These are phyloP conservation scores for Neurospora africana DNA, from an alignment of 495 filamentous ascomycete species.

Conservation along the genomic window DNA sequence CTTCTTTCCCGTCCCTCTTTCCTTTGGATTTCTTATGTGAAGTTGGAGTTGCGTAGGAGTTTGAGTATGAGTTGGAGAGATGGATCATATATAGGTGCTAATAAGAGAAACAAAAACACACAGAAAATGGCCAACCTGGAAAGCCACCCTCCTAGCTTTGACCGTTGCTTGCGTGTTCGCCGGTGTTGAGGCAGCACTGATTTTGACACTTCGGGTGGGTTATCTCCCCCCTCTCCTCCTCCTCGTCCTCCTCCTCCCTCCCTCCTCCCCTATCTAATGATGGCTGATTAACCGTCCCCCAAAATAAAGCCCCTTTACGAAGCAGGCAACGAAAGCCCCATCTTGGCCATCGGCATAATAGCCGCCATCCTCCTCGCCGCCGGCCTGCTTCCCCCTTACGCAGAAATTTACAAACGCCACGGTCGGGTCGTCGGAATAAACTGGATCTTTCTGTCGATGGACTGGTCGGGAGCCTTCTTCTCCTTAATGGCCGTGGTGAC, in stretches of 20 bases:
- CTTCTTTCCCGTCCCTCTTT: neutral
- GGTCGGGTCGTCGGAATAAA: constrained; percentile 63
- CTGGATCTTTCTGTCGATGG: constrained; percentile 56
- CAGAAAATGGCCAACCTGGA: constrained; percentile 43
- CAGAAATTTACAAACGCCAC: constrained; percentile 59
- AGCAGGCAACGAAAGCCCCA: constrained; percentile 38
- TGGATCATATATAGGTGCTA: neutral
- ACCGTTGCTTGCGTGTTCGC: constrained; percentile 39
- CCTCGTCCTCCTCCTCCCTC: neutral
- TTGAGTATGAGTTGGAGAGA: neutral
- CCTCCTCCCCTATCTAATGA: neutral
- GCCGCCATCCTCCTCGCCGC: constrained; percentile 63
- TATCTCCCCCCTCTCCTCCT: no score
- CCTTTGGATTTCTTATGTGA: no score
- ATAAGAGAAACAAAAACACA: neutral
- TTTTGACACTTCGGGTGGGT: constrained; percentile 51
- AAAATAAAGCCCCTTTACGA: constrained; percentile 37
- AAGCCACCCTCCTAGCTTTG: constrained; percentile 33
- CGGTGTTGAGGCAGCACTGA: constrained; percentile 49
- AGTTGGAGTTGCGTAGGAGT: neutral
- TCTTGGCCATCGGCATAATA: constrained; percentile 52
- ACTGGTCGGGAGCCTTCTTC: constrained; percentile 64
- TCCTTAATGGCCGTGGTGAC: constrained; percentile 59
- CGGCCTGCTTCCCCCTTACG: constrained; percentile 58
- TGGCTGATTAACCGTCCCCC: neutral